Percentiles rank a stretch among this genome's conserved stretches.
phyloP scores from a whole-genome alignment of 306 rosid genomes.

The Styphnolobium japonicum region DNA sequence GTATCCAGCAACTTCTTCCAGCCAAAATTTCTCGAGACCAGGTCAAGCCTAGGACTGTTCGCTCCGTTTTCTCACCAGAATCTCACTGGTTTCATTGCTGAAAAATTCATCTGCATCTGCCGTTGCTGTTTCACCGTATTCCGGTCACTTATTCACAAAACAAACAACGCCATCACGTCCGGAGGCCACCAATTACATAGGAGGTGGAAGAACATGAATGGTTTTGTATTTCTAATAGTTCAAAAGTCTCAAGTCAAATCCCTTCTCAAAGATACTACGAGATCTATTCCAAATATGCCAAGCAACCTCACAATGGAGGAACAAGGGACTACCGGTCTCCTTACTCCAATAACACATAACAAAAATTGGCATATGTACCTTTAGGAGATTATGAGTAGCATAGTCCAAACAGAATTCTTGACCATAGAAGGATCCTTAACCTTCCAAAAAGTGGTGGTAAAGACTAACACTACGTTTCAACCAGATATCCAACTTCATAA shows the following conservation, averaged over 20 bases:
- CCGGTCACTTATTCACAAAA: neutral
- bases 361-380: neutral
- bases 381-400: neutral
- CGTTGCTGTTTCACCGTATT: neutral
- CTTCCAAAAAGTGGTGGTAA: neutral
- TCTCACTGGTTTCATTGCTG: neutral
- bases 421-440: neutral
- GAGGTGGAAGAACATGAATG: neutral
- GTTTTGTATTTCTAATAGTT: neutral
- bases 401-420: neutral
- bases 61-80: neutral
- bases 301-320: neutral
- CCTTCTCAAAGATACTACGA: neutral
- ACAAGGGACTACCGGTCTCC: neutral
- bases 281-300: neutral
- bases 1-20: too few species aligned
- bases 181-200: neutral
- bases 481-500: neutral
- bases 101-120: neutral
- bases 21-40: neutral
- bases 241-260: neutral
- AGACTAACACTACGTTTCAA: neutral
- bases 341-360: neutral
- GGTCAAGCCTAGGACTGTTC: neutral
- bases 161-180: neutral